These are phyloP conservation scores for Hypoxylon sp. DNA, from an alignment of 2,329 filamentous ascomycete species.

Conservation along the genomic window DNA sequence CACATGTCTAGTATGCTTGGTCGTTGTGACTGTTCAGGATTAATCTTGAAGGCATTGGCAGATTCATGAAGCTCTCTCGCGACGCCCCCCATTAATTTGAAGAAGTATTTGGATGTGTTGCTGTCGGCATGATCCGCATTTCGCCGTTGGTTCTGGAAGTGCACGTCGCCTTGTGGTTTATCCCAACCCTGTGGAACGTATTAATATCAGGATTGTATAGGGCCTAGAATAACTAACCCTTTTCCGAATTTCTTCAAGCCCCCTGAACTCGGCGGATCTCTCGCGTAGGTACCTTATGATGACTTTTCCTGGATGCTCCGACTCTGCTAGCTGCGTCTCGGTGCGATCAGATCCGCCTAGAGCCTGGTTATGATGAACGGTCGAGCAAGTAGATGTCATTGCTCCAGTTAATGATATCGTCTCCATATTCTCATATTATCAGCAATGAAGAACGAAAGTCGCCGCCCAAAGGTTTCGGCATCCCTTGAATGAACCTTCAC, in stretches of 20 bases:
- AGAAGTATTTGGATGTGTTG: slow-evolving; percentile 46
- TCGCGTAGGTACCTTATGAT: not conserved
- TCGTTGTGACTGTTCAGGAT: slow-evolving; percentile 38
- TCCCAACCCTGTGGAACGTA: slow-evolving; percentile 53
- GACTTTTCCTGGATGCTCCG: too few relatives aligned
- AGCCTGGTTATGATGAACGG: too few relatives aligned
- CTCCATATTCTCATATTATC: too few relatives aligned
- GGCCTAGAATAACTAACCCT: not conserved
- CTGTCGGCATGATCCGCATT: slow-evolving; percentile 47
- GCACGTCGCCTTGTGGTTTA: slow-evolving; percentile 52
- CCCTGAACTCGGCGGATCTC: not conserved
- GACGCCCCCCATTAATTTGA: slow-evolving; percentile 54
- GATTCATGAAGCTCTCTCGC: slow-evolving; percentile 49
- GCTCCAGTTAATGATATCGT: too few relatives aligned
- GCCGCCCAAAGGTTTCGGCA: too few relatives aligned
- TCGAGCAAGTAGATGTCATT: too few relatives aligned
- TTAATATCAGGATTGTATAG: not conserved
- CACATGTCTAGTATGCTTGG: slow-evolving; percentile 61
- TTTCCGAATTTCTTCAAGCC: not conserved
- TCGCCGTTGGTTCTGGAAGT: slow-evolving; percentile 53
- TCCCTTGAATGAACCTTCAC: too few relatives aligned
- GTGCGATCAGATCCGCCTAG: too few relatives aligned
- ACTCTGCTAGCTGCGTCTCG: too few relatives aligned
- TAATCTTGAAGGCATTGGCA: slow-evolving; percentile 12
- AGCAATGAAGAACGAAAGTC: too few relatives aligned